Evolutionary conservation across 2,329 filamentous ascomycete species (phyloP), one percentile per base, ranked within the genome.

Genomic region (Tolypocladium tundrense): DNA sequence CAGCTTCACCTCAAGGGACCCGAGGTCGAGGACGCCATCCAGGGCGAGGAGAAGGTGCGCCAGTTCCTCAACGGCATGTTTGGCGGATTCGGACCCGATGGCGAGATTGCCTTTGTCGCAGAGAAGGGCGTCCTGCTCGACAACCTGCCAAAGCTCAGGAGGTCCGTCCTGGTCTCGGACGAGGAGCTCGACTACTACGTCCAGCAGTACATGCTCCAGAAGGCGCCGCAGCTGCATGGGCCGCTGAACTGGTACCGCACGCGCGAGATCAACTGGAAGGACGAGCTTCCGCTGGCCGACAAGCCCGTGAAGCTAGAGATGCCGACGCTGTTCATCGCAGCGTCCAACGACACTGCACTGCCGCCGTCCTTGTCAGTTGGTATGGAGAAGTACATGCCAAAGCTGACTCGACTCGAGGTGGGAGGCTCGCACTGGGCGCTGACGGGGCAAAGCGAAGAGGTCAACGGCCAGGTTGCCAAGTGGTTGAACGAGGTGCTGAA

Each of bases 171-270:
- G 45, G 64, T 96, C 61, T 80, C 75, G 60, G 77, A 82, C 41
- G 84, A 88, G 68, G 88, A 92, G 72, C 72, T 93, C 51, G 85
- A 92, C 57, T 88, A 85, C 73, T 97, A 97, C 71, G 84, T 84
- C 21, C 73, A 82, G 37, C 79, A 91, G 73, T 96, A 87, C 72
- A 72, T 77, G n/a, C 79, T 82, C 48, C 82, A 86, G 67, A 53
- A 61, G 19, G 62, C 60, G 10, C 70, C 68, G 7, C 90, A 91
- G 52, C 72, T 97, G 63, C 83, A 86, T 62, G 91, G 91, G 0
- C 90, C 91, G 19, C 77, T 91, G 60, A 94, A 92, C 73, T 97
- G 91, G 90, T 99, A 99, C 75, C 85, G 91, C 50, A 88, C 83
- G 3, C 78, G 83, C 24, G 76, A 82, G 70, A 71, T 87, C 62